Conservation (phyloP, 2,329 filamentous ascomycete genomes). For the Xylaria sp. region DNA sequence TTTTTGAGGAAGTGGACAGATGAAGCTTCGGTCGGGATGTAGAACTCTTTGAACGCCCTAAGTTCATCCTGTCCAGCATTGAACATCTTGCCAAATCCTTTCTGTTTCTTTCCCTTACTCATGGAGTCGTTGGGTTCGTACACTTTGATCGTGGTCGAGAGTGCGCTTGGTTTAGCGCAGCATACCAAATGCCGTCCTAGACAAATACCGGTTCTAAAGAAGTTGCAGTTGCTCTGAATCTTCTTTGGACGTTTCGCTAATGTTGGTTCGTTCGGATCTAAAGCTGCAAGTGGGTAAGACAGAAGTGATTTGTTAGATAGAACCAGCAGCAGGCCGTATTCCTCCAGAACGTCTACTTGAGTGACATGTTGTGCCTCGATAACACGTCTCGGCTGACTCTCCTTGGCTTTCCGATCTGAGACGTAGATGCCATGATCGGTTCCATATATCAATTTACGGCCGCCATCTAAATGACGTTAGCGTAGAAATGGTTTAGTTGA, state of each 20-base stretch:
- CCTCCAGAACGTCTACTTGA: conserved; percentile 94
- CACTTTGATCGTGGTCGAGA: conserved; percentile 98
- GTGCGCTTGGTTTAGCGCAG: conserved; percentile 91
- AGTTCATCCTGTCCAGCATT: conserved; percentile 91
- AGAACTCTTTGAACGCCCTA: conserved; percentile 98
- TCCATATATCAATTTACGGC: conserved; percentile 91
- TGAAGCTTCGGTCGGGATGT: conserved; percentile 97
- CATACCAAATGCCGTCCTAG: conserved; percentile 94
- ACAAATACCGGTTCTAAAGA: conserved; percentile 97
- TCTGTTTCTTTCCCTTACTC: conserved; percentile 94
- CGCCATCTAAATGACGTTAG: conserved; percentile 74
- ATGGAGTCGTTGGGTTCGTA: conserved; percentile 97
- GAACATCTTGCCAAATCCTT: conserved; percentile 95
- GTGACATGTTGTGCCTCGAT: conserved; percentile 89
- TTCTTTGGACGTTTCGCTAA: conserved; percentile 89
- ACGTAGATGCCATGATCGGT: conserved; percentile 95
- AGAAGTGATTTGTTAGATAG: conserved; percentile 92
- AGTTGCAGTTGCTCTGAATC: conserved; percentile 96
- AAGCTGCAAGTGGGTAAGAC: conserved; percentile 86
- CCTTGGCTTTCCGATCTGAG: conserved; percentile 89
- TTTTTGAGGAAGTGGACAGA: conserved; percentile 98
- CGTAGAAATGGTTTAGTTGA: not conserved
- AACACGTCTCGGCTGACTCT: conserved; percentile 81
- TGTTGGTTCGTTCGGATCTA: conserved; percentile 84
- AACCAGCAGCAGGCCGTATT: conserved; percentile 91